Evolutionary conservation across 2,329 filamentous ascomycete species (phyloP), one percentile per base, ranked within the genome.

Genomic region (Botrytis sinoallii): DNA sequence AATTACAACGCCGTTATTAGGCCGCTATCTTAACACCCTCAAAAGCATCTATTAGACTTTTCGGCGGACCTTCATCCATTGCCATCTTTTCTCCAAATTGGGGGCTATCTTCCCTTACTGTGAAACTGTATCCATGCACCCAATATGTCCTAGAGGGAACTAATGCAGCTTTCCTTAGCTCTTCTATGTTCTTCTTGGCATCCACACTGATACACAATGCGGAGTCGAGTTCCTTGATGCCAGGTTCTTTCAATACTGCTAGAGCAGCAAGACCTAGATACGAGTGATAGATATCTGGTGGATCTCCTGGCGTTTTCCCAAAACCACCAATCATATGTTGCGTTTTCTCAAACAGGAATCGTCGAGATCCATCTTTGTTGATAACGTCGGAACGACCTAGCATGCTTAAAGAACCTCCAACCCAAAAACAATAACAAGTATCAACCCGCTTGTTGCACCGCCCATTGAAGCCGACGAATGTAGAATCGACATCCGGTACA

Each of bases 401-500:
- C 78, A 92, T 88, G 85, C 82, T 81, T 69, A 88, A 81, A 69
- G 94, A 89, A 2, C 89, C 94, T 6, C 88, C 87, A 0, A 93
- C 93, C 96, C 96, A 99, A 86, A 95, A 99, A 35, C 90, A 92
- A 82, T 99, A 99, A 83, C 96, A 99, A 0, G 96, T 98, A 83
- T 99, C 96, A 16, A 93, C 92, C 66, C 91, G 87, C 82, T 99
- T 99, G 84, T 97, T 98, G 81, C 89, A 90, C 68, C 96, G 90
- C 40, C 96, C 96, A 79, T 97, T 97, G 83, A 97, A 94, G 16
- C 95, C 96, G 1, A 93, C 87, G 86, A 81, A 75, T 79, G 80
- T 69, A 79, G 80, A 57, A 71, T 78, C 65, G 70, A 77, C 32
- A 38, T 61, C 29, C 20, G 42, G 65, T 32, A 73, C 57, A 40